Conservation (phyloP, 2,329 filamentous ascomycete genomes). For the Rhynchosporium graminicola region DNA sequence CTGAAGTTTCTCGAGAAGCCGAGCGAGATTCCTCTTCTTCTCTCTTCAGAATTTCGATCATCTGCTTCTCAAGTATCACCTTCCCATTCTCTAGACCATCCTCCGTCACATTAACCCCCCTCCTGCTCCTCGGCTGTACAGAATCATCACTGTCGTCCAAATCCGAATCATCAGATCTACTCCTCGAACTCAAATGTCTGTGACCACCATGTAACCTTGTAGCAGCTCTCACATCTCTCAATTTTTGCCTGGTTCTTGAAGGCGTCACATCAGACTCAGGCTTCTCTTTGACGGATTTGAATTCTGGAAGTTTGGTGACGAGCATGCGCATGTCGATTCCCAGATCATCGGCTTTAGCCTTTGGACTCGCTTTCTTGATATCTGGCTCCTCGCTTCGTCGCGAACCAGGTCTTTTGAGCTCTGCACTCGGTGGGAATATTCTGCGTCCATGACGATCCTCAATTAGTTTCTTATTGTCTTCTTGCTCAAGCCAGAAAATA, state of each 20-base stretch:
- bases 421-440: constrained; percentile 59
- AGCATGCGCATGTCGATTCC: constrained; percentile 32
- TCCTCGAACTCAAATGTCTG: constrained; percentile 55
- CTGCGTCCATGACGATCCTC: constrained; percentile 76
- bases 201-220: constrained; percentile 58
- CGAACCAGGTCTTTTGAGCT: constrained; percentile 42
- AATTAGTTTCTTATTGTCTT: constrained; percentile 75
- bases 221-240: constrained; percentile 54
- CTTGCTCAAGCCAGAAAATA: constrained; percentile 85
- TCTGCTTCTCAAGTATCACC: constrained; percentile 61
- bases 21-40: constrained; percentile 46
- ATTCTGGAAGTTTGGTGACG: constrained; percentile 40
- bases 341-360: constrained; percentile 23
- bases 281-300: constrained; percentile 37
- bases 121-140: constrained; percentile 41
- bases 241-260: constrained; percentile 60
- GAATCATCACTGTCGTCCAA: constrained; percentile 57
- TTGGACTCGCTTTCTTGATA: constrained; percentile 20
- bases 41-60: constrained; percentile 60
- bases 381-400: constrained; percentile 38
- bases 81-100: constrained; percentile 49
- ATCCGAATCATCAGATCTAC: constrained; percentile 56
- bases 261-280: constrained; percentile 50
- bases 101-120: constrained; percentile 48
- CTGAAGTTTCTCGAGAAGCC: constrained; percentile 1